Conservation (phyloP, 306 rosid genomes). For the Dalbergia cultrata region DNA sequence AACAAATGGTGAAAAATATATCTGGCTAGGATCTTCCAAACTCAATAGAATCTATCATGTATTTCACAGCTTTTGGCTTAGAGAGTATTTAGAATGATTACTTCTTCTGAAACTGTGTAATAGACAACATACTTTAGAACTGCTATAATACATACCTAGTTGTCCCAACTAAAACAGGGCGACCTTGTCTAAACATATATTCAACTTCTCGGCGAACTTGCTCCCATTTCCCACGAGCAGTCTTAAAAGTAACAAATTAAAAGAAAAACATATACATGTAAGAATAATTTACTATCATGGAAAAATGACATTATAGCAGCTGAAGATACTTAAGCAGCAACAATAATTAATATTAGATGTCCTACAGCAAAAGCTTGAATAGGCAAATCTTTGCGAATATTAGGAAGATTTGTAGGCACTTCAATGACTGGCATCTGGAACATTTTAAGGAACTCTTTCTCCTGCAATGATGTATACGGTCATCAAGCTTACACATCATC, state of each 20-base stretch:
- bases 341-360: conserved; percentile 34
- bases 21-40: conserved; percentile 18
- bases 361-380: conserved; percentile 98
- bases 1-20: conserved; percentile 36
- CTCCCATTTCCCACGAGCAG: conserved; percentile 98
- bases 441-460: conserved; percentile 97
- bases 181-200: conserved; percentile 88
- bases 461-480: conserved; percentile 65
- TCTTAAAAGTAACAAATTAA: conserved; percentile 56
- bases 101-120: conserved; percentile 15
- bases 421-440: conserved; percentile 93
- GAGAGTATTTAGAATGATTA: conserved; percentile 30
- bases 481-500: conserved; percentile 42
- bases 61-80: conserved; percentile 8
- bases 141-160: conserved; percentile 72
- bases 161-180: conserved; percentile 97
- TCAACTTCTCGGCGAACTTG: conserved; percentile 92
- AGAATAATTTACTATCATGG: conserved; percentile 6
- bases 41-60: background rate
- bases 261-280: conserved; percentile 40
- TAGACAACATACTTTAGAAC: conserved; percentile 33
- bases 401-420: conserved; percentile 95
- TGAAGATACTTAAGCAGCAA: conserved; percentile 38
- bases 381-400: conserved; percentile 90
- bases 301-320: conserved; percentile 14